phyloP scores from a whole-genome alignment of 208 protist species.

The Leishmania tropica region DNA sequence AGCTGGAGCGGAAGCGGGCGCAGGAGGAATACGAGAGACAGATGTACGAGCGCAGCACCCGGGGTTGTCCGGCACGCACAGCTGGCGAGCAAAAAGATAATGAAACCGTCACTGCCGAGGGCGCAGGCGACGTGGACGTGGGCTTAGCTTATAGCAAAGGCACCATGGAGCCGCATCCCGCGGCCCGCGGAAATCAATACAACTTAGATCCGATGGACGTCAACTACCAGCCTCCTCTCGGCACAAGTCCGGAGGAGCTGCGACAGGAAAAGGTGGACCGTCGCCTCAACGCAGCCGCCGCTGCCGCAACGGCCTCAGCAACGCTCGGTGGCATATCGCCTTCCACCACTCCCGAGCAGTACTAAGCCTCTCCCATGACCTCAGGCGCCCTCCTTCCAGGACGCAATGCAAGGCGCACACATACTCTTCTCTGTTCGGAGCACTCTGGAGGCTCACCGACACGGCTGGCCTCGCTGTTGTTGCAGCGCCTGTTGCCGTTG shows the following conservation, averaged over 20 bases:
- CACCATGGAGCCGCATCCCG: slow-evolving; percentile 19
- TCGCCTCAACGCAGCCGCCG: slow-evolving; percentile 21
- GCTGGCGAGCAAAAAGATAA: slow-evolving; percentile 13
- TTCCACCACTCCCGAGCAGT: background rate
- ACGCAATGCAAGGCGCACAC: background rate
- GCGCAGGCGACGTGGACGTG: slow-evolving; percentile 8
- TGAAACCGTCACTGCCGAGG: slow-evolving; percentile 19
- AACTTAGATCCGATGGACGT: slow-evolving; percentile 41
- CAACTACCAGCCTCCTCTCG: slow-evolving; percentile 82
- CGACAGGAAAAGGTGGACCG: slow-evolving; percentile 48
- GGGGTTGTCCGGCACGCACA: slow-evolving; percentile 11
- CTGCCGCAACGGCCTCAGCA: slow-evolving; percentile 3
- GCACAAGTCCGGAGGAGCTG: slow-evolving; percentile 70
- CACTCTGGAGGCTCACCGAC: background rate
- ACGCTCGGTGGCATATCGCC: slow-evolving; percentile 6
- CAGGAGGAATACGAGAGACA: slow-evolving; percentile 45
- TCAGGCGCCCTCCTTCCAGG: background rate
- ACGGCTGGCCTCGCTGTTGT: background rate
- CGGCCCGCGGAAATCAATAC: slow-evolving; percentile 16
- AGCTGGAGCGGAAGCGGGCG: slow-evolving; percentile 65
- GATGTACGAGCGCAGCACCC: slow-evolving; percentile 15
- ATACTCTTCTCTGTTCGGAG: background rate
- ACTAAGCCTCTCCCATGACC: background rate
- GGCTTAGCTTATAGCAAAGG: slow-evolving; percentile 12
- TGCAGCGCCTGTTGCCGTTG: background rate